These are phyloP conservation scores for Aspergillus carlsbadensis DNA, from an alignment of 495 filamentous ascomycete species.

Conservation along the genomic window DNA sequence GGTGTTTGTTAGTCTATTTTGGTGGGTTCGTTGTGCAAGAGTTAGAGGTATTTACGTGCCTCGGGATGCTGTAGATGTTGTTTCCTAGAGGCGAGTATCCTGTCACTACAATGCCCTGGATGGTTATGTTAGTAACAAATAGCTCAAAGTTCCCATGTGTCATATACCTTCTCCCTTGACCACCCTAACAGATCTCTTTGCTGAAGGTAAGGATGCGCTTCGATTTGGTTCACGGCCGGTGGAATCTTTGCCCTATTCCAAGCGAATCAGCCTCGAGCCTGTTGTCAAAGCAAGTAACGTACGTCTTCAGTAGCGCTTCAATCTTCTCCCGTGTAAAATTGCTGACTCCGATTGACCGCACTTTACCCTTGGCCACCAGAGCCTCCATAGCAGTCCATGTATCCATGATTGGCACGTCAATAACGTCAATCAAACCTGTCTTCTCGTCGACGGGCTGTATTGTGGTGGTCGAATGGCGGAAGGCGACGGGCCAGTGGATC, in stretches of 20 bases:
- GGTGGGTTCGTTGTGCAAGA: background rate
- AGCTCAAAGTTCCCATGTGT: background rate
- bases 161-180: constrained; percentile 13
- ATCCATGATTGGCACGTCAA: constrained; percentile 47
- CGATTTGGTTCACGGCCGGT: constrained; percentile 76
- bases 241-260: constrained; percentile 40
- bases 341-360: constrained; percentile 72
- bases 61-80: constrained; percentile 42
- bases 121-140: background rate
- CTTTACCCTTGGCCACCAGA: constrained; percentile 62
- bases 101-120: constrained; percentile 36
- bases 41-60: background rate
- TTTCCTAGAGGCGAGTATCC: constrained; percentile 48
- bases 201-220: constrained; percentile 78
- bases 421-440: constrained; percentile 19
- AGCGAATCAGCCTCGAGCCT: background rate
- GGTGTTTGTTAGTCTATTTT: background rate
- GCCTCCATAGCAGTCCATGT: constrained; percentile 71
- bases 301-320: constrained; percentile 57
- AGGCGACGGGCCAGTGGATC: constrained; percentile 23
- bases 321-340: constrained; percentile 66
- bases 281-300: background rate
- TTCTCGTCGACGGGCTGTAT: constrained; percentile 37
- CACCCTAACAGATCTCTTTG: constrained; percentile 53
- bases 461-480: constrained; percentile 60